phyloP scores from a whole-genome alignment of 176 grass and related monocot species.

The Typha latifolia region DNA sequence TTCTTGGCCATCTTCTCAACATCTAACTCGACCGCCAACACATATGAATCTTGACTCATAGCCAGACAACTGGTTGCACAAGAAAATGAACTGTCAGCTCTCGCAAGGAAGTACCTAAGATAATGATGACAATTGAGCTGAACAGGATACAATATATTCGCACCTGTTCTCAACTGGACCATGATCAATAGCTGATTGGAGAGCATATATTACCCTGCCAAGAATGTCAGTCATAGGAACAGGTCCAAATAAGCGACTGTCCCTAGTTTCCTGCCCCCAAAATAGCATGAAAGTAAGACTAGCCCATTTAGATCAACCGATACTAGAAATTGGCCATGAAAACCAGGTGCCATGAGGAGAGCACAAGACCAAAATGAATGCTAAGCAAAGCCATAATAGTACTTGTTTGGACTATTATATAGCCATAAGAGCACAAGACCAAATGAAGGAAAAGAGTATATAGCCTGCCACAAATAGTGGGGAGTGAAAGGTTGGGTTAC shows the following conservation, averaged over 20 bases:
- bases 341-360: too few relatives aligned
- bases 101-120: constrained; percentile 14
- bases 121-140: neutral
- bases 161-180: constrained; percentile 86
- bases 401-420: too few relatives aligned
- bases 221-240: constrained; percentile 77
- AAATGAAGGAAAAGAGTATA: too few relatives aligned
- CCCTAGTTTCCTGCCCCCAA: constrained; percentile 76
- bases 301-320: neutral
- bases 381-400: too few relatives aligned
- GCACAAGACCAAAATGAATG: too few relatives aligned
- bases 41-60: constrained; percentile 55
- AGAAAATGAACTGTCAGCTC: constrained; percentile 7
- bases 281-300: neutral
- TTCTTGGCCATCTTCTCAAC: constrained; percentile 87
- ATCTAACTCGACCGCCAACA: constrained; percentile 85
- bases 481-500: too few relatives aligned
- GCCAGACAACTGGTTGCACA: constrained; percentile 38
- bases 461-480: too few relatives aligned
- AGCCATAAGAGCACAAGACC: too few relatives aligned
- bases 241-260: constrained; percentile 91
- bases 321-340: neutral
- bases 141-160: neutral
- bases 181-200: constrained; percentile 75
- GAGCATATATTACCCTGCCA: constrained; percentile 76